phyloP scores from a whole-genome alignment of 306 rosid species.

The Vicia sativa region DNA sequence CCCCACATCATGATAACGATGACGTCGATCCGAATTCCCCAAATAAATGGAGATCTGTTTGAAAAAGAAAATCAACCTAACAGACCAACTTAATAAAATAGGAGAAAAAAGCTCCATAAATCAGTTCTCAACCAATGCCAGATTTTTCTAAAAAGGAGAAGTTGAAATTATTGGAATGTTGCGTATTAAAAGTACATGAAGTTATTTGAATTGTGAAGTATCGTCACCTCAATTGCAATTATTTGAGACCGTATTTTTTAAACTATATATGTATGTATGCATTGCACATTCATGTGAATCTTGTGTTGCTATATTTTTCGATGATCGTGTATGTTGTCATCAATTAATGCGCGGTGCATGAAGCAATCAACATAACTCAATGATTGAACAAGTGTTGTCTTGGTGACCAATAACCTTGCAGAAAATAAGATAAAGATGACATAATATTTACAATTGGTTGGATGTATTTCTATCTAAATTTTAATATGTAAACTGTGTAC shows the following conservation, averaged over 20 bases:
- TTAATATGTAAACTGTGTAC: no score
- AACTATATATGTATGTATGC: conserved; percentile 16
- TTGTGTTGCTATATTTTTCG: conserved; percentile 33
- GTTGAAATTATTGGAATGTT: no score
- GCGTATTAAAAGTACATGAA: no score
- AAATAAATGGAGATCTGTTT: no score
- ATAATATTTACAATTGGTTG: background rate
- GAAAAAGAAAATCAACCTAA: no score
- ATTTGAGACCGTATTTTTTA: background rate
- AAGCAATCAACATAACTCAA: conserved; percentile 30
- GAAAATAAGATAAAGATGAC: background rate
- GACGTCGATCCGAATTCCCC: no score
- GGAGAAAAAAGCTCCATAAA: no score
- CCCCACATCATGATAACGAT: no score
- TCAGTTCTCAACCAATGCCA: no score
- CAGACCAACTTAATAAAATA: no score
- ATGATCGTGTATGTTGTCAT: conserved; percentile 9
- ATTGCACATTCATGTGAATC: conserved; percentile 35
- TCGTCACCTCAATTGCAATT: background rate
- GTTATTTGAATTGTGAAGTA: no score
- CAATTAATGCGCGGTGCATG: background rate
- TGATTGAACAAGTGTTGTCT: conserved; percentile 32
- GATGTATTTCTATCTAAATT: background rate
- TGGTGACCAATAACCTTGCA: background rate
- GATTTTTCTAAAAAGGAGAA: no score